These are phyloP conservation scores for Calonectria pseudoturangicola DNA, from an alignment of 2,329 filamentous ascomycete genomes.

Conservation along the genomic window DNA sequence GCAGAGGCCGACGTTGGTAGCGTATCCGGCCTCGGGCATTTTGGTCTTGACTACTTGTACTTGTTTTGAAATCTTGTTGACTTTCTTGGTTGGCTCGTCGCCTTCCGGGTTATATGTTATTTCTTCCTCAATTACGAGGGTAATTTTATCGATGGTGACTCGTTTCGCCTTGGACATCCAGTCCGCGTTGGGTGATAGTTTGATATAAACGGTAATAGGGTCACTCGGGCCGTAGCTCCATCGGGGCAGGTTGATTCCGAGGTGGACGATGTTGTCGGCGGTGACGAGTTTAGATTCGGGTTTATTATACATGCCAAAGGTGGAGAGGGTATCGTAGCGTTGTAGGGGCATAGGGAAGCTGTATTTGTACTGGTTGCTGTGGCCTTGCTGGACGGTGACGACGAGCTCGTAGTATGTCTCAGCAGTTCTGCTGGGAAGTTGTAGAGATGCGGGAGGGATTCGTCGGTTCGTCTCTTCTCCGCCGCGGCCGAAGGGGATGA, in stretches of 20 bases:
- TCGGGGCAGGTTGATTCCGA: conserved; percentile 92
- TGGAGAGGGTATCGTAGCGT: conserved; percentile 96
- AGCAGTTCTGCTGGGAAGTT: conserved; percentile 92
- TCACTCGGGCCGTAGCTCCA: conserved; percentile 98
- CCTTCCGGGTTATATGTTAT: conserved; percentile 99
- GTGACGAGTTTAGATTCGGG: conserved; percentile 91
- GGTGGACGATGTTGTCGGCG: conserved; percentile 91
- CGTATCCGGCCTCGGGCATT: conserved; percentile 92
- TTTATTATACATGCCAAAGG: conserved; percentile 99
- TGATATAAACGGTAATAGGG: conserved; percentile 96
- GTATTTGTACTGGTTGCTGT: conserved; percentile 91
- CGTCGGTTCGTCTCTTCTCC: conserved; percentile 92
- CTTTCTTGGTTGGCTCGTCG: conserved; percentile 92
- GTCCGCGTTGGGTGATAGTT: conserved; percentile 92
- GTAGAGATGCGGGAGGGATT: conserved; percentile 93
- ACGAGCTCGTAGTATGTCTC: conserved; percentile 98
- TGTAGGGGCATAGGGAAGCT: conserved; percentile 92
- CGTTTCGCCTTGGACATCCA: conserved; percentile 93
- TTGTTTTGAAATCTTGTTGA: conserved; percentile 90
- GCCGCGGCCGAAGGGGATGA: conserved; percentile 95
- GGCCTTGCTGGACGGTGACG: conserved; percentile 94
- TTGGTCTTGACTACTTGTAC: conserved; percentile 87
- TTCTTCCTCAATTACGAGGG: conserved; percentile 95
- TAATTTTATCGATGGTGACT: conserved; percentile 95
- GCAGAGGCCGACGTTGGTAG: conserved; percentile 92